Conservation (phyloP, 345 rosid species). For the Aquilaria sinensis region DNA sequence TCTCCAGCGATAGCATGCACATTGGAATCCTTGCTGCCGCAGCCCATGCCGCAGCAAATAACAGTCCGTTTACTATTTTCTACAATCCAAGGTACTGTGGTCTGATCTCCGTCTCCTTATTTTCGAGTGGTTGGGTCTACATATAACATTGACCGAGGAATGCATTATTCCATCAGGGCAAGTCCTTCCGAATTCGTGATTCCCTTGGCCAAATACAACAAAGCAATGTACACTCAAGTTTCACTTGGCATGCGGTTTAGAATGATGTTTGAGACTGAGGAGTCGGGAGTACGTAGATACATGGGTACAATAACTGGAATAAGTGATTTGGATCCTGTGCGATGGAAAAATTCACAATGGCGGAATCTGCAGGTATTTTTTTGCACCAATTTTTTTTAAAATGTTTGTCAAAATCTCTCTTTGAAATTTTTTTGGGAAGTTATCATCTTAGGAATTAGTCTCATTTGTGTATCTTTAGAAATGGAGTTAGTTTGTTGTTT, state of each 20-base stretch:
- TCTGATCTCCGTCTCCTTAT: background rate
- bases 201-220: slow-evolving; percentile 89
- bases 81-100: slow-evolving; percentile 77
- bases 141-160: background rate
- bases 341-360: slow-evolving; percentile 99
- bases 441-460: too few species aligned
- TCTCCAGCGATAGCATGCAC: slow-evolving; percentile 99
- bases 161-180: slow-evolving; percentile 36
- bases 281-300: slow-evolving; percentile 82
- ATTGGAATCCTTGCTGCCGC: slow-evolving; percentile 99
- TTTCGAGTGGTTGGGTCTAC: background rate
- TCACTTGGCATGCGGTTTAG: slow-evolving; percentile 92
- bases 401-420: background rate
- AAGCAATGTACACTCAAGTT: slow-evolving; percentile 67
- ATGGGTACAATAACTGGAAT: slow-evolving; percentile 95
- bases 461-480: too few species aligned
- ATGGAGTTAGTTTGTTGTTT: too few species aligned
- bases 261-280: slow-evolving; percentile 99
- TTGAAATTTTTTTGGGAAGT: too few species aligned
- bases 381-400: slow-evolving; percentile 6
- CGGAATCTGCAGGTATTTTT: slow-evolving; percentile 71
- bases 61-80: slow-evolving; percentile 82
- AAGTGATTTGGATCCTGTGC: slow-evolving; percentile 76
- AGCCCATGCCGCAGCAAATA: slow-evolving; percentile 96
- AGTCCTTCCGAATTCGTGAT: slow-evolving; percentile 95